A percentile compares a stretch with the other conserved stretches of the same genome.
phyloP scores from a whole-genome alignment of 2,329 filamentous ascomycete genomes.

The Colletotrichum falcatum region DNA sequence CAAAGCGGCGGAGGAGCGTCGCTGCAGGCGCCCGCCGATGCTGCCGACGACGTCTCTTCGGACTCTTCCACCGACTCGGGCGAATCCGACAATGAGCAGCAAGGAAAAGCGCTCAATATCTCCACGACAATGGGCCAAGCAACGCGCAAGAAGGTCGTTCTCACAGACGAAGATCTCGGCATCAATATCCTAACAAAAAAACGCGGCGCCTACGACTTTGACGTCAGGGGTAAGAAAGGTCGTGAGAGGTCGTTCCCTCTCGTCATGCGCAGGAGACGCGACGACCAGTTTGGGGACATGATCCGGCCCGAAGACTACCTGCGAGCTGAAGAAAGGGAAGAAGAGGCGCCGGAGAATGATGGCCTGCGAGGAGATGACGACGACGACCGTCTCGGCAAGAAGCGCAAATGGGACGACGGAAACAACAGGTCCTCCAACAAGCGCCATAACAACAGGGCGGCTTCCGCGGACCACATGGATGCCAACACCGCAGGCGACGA shows the following conservation, averaged over 20 bases:
- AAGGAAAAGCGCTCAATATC: slow-evolving; percentile 91
- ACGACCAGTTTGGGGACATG: slow-evolving; percentile 92
- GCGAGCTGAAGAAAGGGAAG: slow-evolving; percentile 89
- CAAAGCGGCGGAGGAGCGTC: slow-evolving; percentile 76
- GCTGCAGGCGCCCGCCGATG: slow-evolving; percentile 77
- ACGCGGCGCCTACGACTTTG: slow-evolving; percentile 93
- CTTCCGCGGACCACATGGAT: slow-evolving; percentile 59
- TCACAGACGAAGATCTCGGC: slow-evolving; percentile 91
- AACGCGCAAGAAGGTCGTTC: slow-evolving; percentile 84
- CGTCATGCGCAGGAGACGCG: slow-evolving; percentile 80
- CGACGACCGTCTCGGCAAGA: slow-evolving; percentile 82
- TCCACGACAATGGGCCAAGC: slow-evolving; percentile 87
- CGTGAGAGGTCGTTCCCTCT: slow-evolving; percentile 94
- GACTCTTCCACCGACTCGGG: slow-evolving; percentile 89
- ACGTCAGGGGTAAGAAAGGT: slow-evolving; percentile 90
- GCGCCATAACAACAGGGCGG: slow-evolving; percentile 63
- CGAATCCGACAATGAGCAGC: slow-evolving; percentile 89
- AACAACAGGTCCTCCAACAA: slow-evolving; percentile 63
- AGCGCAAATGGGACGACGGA: slow-evolving; percentile 90
- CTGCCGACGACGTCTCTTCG: slow-evolving; percentile 85
- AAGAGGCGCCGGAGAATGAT: slow-evolving; percentile 73
- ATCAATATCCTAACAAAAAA: slow-evolving; percentile 90
- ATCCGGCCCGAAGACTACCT: slow-evolving; percentile 96
- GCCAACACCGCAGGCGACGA: slow-evolving; percentile 48
- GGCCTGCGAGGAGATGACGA: slow-evolving; percentile 61